Percentiles rank a stretch among this genome's conserved stretches.
These are phyloP conservation scores for Saxophila tyrrhenica DNA, from an alignment of 495 filamentous ascomycete species.

Conservation along the genomic window DNA sequence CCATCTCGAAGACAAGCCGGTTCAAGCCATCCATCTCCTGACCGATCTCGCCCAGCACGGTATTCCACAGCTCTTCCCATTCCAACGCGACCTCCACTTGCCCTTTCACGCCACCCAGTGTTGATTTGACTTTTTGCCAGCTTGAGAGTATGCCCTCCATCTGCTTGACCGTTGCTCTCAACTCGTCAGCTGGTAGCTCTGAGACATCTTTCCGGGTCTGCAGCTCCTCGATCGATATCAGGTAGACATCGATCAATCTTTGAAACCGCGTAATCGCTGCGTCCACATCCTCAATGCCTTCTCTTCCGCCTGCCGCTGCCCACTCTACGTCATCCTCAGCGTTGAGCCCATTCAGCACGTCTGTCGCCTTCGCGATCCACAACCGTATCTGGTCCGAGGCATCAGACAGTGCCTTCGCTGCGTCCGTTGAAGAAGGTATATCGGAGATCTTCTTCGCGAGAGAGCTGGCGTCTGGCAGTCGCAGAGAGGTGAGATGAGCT, in stretches of 20 bases:
- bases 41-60: constrained; percentile 84
- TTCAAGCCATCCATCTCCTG: constrained; percentile 76
- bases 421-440: constrained; percentile 68
- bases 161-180: constrained; percentile 62
- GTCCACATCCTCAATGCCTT: constrained; percentile 82
- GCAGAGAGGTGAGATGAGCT: constrained; percentile 71
- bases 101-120: constrained; percentile 65
- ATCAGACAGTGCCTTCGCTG: constrained; percentile 61
- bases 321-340: constrained; percentile 95
- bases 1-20: constrained; percentile 87
- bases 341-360: constrained; percentile 74
- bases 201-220: constrained; percentile 69
- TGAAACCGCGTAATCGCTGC: constrained; percentile 77
- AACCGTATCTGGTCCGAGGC: constrained; percentile 82
- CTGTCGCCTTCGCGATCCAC: constrained; percentile 83
- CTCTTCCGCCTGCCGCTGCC: constrained; percentile 84
- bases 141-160: constrained; percentile 79
- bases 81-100: constrained; percentile 97
- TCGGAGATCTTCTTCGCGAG: constrained; percentile 70
- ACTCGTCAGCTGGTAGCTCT: constrained; percentile 52
- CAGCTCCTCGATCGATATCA: constrained; percentile 78
- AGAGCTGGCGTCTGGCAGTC: constrained; percentile 69
- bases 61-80: constrained; percentile 95
- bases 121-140: constrained; percentile 68
- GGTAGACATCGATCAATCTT: constrained; percentile 75